Conservation (phyloP, 2,329 filamentous ascomycete species). For the Gaeumannomyces sp. region DNA sequence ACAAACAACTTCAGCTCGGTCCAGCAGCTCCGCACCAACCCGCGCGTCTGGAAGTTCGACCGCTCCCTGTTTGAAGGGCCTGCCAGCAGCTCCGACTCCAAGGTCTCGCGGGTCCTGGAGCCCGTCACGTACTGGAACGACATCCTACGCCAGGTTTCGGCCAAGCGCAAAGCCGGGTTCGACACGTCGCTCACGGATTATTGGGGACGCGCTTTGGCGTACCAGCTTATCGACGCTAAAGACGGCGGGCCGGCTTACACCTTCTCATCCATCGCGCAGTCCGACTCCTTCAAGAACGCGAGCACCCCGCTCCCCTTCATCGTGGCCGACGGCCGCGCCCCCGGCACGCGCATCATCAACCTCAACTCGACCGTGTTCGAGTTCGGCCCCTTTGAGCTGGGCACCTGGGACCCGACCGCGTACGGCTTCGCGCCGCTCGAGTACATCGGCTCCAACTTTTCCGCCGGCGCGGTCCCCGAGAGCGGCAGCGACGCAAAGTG, state of each 20-base stretch:
- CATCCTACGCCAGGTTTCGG: constrained; percentile 49
- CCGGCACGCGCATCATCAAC: constrained; percentile 35
- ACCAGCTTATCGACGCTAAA: constrained; percentile 72
- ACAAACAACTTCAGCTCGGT: constrained; percentile 79
- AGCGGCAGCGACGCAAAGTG: constrained; percentile 44
- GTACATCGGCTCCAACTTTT: constrained; percentile 55
- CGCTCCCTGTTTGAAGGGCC: constrained; percentile 29
- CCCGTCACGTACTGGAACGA: constrained; percentile 50
- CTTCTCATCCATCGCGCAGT: constrained; percentile 61
- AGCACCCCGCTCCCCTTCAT: constrained; percentile 43
- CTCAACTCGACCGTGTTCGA: constrained; percentile 59
- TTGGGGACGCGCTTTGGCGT: constrained; percentile 81
- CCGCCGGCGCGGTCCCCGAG: constrained; percentile 45
- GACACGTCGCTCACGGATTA: constrained; percentile 76
- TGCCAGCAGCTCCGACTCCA: not conserved
- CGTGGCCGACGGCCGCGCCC: constrained; percentile 41
- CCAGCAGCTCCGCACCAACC: constrained; percentile 44
- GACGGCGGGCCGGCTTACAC: constrained; percentile 72
- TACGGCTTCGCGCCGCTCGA: constrained; percentile 53
- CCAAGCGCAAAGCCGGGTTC: constrained; percentile 58
- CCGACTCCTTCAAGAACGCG: constrained; percentile 34
- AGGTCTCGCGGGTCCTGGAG: constrained; percentile 20
- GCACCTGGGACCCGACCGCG: constrained; percentile 54
- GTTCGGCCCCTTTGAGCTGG: constrained; percentile 61
- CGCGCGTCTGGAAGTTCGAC: constrained; percentile 28